phyloP scores from a whole-genome alignment of 139 green algal genomes.

The Coccomyxa sp. region DNA sequence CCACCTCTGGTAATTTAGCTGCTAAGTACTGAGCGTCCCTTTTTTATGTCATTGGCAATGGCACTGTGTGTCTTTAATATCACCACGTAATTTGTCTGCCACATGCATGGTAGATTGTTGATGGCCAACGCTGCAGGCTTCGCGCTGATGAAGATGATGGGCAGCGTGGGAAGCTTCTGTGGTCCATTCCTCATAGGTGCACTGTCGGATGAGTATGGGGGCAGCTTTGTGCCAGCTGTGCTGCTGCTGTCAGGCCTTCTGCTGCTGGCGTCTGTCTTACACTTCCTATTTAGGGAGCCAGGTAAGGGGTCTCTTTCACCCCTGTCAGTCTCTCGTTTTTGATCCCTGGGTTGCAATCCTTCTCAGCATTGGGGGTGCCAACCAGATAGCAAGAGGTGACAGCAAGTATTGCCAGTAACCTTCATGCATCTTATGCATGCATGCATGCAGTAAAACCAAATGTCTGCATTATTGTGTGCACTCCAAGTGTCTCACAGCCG shows the following conservation, averaged over 20 bases:
- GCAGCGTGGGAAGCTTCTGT: conserved; percentile 11
- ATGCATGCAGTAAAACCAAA: neutral
- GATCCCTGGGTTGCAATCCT: neutral
- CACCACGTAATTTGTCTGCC: too few species aligned
- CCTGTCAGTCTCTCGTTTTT: too few species aligned
- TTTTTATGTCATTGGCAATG: too few species aligned
- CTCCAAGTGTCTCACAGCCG: neutral
- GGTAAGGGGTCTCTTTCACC: neutral
- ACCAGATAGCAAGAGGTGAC: neutral
- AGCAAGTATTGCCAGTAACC: neutral
- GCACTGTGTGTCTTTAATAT: too few species aligned
- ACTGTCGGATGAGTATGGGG: conserved; percentile 1
- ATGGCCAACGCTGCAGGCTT: conserved; percentile 4
- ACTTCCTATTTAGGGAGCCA: neutral
- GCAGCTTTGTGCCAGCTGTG: conserved; percentile 8
- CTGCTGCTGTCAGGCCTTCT: conserved; percentile 11
- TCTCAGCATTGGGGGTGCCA: neutral
- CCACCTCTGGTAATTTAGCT: too few species aligned
- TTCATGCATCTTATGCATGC: neutral
- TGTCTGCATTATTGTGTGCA: neutral
- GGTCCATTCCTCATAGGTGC: conserved; percentile 10
- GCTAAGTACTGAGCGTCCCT: too few species aligned
- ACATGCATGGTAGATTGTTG: too few species aligned
- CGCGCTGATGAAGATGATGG: conserved; percentile 28
- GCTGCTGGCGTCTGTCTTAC: neutral